These are phyloP conservation scores for Digitaria exilis DNA, from an alignment of 202 grass and related monocot genomes.

Conservation along the genomic window DNA sequence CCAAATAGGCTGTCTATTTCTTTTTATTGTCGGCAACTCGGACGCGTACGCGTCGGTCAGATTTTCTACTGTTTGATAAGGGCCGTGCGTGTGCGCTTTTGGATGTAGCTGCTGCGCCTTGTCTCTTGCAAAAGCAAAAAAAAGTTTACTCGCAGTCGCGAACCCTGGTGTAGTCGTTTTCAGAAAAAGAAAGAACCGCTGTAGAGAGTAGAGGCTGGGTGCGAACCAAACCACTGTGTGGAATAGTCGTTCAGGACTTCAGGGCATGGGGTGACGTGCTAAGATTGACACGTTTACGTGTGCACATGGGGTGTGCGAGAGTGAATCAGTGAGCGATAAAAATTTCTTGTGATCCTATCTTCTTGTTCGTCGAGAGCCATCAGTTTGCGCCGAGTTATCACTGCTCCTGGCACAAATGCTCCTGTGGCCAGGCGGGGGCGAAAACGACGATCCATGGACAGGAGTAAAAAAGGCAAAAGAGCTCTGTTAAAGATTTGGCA, in stretches of 20 bases:
- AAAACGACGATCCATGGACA: background rate
- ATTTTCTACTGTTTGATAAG: background rate
- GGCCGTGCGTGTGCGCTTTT: background rate
- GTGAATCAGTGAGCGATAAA: background rate
- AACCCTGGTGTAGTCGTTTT: background rate
- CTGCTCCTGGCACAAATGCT: background rate
- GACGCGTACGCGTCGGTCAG: background rate
- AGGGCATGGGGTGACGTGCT: background rate
- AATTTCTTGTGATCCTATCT: background rate
- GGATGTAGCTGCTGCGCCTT: background rate
- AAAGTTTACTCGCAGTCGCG: background rate
- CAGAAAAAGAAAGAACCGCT: background rate
- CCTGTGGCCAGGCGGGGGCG: background rate
- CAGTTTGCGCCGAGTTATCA: background rate
- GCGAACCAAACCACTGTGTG: background rate
- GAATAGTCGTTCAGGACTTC: background rate
- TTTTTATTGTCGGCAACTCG: conserved; percentile 3
- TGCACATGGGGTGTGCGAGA: background rate
- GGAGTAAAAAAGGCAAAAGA: background rate
- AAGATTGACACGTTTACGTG: background rate
- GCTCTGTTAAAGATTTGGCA: background rate
- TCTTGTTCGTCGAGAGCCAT: background rate
- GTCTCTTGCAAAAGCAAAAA: background rate
- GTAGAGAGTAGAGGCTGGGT: background rate
- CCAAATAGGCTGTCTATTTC: background rate